Evolutionary conservation across 345 rosid species (phyloP).

Genomic region (Sisymbrium irio): DNA sequence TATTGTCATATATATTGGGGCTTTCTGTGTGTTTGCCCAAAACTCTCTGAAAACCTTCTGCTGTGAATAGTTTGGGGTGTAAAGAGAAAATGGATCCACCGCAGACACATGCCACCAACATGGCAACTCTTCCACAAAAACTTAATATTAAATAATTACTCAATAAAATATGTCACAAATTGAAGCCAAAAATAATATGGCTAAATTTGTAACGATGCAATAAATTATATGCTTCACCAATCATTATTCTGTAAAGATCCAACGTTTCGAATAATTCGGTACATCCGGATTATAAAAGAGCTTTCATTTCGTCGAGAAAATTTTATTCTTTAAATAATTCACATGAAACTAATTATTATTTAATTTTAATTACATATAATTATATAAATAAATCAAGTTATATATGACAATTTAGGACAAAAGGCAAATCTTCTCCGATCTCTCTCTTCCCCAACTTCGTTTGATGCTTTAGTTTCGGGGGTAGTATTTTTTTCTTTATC

Average conservation of each 20-base stretch:
- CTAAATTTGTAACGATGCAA: background rate
- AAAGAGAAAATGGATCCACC: constrained; percentile 34
- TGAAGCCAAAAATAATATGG: background rate
- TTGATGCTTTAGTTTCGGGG: background rate
- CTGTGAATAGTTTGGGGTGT: constrained; percentile 24
- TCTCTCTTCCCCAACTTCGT: background rate
- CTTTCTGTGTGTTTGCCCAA: constrained; percentile 22
- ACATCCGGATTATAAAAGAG: background rate
- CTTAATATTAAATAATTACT: background rate
- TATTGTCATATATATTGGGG: constrained; percentile 13
- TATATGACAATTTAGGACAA: background rate
- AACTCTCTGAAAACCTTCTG: constrained; percentile 12
- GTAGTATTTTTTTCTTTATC: no score
- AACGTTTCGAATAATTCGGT: background rate
- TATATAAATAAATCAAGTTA: background rate
- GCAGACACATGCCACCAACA: constrained; percentile 37
- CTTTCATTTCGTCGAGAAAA: background rate
- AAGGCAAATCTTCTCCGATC: background rate
- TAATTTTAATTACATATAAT: background rate
- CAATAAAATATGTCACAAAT: background rate
- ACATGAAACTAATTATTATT: background rate
- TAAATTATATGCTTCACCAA: background rate
- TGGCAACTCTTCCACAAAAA: constrained; percentile 2
- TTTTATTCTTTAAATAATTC: background rate
- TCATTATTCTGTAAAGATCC: background rate